phyloP scores from a whole-genome alignment of 495 filamentous ascomycete genomes.

The Hypoxylon lienhwacheense region DNA sequence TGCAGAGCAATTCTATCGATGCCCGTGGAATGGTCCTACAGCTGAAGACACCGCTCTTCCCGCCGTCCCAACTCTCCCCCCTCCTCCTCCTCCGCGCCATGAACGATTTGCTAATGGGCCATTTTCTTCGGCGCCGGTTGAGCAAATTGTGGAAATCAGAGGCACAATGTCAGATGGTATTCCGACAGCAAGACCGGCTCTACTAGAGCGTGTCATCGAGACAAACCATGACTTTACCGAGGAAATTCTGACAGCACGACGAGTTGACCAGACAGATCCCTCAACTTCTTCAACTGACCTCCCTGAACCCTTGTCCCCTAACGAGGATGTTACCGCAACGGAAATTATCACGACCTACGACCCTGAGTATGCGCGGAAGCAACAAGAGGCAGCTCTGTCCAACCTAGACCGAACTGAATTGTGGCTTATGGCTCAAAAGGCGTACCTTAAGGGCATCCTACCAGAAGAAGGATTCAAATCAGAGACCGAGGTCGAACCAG shows the following conservation, averaged over 20 bases:
- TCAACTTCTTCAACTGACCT: slow-evolving; percentile 42
- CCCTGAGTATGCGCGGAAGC: slow-evolving; percentile 65
- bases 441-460: slow-evolving; percentile 69
- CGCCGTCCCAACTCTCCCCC: slow-evolving; percentile 38
- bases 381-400: slow-evolving; percentile 63
- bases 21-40: slow-evolving; percentile 61
- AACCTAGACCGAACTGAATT: slow-evolving; percentile 77
- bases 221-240: slow-evolving; percentile 27
- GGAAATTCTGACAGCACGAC: slow-evolving; percentile 32
- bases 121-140: slow-evolving; percentile 54
- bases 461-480: slow-evolving; percentile 51
- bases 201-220: slow-evolving; percentile 32
- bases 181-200: slow-evolving; percentile 63
- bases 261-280: slow-evolving; percentile 29
- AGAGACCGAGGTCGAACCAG: slow-evolving; percentile 37
- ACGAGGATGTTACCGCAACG: slow-evolving; percentile 50
- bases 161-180: slow-evolving; percentile 58
- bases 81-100: slow-evolving; percentile 43
- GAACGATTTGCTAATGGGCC: slow-evolving; percentile 15
- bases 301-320: slow-evolving; percentile 41
- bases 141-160: slow-evolving; percentile 66
- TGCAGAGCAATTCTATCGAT: slow-evolving; percentile 81
- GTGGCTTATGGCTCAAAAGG: slow-evolving; percentile 79
- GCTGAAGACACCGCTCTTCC: slow-evolving; percentile 39
- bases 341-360: slow-evolving; percentile 69